Conservation (phyloP, 768 basidiomycete genomes). For the Russula foetens region DNA sequence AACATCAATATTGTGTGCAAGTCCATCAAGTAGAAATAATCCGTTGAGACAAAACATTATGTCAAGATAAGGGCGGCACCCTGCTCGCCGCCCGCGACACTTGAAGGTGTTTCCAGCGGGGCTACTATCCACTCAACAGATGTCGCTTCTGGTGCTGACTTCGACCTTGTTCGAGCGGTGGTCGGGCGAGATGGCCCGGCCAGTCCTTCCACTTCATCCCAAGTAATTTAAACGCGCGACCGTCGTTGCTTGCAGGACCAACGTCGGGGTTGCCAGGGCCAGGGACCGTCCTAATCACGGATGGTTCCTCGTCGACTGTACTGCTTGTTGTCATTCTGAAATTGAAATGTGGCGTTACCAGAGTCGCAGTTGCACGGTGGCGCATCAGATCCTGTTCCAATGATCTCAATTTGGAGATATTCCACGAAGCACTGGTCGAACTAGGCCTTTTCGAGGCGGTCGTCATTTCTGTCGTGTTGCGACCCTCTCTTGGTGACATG, state of each 20-base stretch:
- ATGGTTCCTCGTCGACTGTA: conserved; percentile 1
- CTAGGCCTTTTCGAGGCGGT: conserved; percentile 6
- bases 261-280: conserved; percentile 2
- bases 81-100: no score
- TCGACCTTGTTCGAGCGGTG: no score
- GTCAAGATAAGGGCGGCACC: no score
- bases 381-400: neutral
- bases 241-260: neutral
- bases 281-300: conserved; percentile 8
- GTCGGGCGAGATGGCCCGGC: no score
- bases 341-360: neutral
- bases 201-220: neutral
- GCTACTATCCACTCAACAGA: no score
- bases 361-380: conserved; percentile 11
- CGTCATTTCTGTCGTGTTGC: conserved; percentile 1
- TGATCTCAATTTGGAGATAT: conserved; percentile 7
- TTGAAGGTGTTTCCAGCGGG: no score
- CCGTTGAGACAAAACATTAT: no score
- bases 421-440: conserved; percentile 6
- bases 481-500: neutral
- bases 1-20: no score
- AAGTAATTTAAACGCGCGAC: conserved; percentile 4
- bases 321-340: neutral
- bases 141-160: no score
- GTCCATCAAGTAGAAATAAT: no score